A percentile compares a stretch with the other conserved stretches of the same genome.
Conservation (phyloP, 1,139 yeast genomes). For the Taphrina wiesneri region DNA sequence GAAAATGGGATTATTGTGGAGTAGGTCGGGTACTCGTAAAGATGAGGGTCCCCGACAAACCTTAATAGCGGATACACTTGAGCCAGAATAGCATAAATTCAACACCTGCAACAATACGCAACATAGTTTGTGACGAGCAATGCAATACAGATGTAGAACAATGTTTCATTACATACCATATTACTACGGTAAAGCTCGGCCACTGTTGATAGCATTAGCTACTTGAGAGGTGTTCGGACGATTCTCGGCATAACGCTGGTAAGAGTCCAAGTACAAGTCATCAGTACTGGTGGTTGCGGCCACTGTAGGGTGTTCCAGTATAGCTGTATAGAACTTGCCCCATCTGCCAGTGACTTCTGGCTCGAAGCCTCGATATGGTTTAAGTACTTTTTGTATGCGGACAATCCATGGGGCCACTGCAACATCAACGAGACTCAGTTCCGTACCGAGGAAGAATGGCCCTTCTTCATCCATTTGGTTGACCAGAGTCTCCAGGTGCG, state of each 20-base stretch:
- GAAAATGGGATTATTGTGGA: too few relatives aligned
- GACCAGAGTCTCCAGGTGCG: constrained; percentile 8
- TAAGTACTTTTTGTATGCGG: constrained; percentile 26
- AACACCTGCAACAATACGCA: too few relatives aligned
- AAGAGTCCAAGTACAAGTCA: constrained; percentile 32
- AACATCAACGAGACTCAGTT: constrained; percentile 24
- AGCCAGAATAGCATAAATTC: too few relatives aligned
- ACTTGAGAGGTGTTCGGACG: constrained; percentile 34
- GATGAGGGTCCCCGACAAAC: too few relatives aligned
- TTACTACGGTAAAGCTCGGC: constrained; percentile 25
- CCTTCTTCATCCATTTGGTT: constrained; percentile 11
- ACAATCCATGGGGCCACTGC: constrained; percentile 31
- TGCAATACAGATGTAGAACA: not conserved
- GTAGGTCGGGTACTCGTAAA: too few relatives aligned
- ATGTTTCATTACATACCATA: not conserved
- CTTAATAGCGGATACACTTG: too few relatives aligned
- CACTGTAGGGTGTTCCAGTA: constrained; percentile 12
- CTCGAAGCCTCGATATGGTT: constrained; percentile 32
- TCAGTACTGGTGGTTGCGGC: constrained; percentile 25
- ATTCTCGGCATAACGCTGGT: constrained; percentile 33
- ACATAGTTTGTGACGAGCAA: not conserved
- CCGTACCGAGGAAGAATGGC: constrained; percentile 23
- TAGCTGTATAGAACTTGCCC: constrained; percentile 13
- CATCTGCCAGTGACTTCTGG: constrained; percentile 16
- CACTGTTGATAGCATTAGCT: constrained; percentile 32